phyloP scores from a whole-genome alignment of 106 monocot species.

The Ottelia alismoides region DNA sequence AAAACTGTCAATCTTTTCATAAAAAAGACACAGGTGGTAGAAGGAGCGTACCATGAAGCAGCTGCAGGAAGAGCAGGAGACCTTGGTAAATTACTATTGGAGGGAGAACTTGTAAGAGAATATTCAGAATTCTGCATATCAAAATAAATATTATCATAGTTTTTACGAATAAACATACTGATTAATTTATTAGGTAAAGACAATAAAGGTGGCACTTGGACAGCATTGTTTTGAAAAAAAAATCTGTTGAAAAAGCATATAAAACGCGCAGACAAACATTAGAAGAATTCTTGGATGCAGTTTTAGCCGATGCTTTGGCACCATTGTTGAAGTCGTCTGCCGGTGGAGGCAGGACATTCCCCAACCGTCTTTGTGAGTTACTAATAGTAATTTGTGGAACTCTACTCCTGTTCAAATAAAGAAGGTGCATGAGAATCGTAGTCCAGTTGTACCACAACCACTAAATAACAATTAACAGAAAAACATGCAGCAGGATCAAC shows the following conservation, averaged over 20 bases:
- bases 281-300: constrained; percentile 15
- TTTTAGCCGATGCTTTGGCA: constrained; percentile 17
- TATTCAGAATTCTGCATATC: constrained; percentile 17
- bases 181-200: no score
- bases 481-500: no score
- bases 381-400: constrained; percentile 43
- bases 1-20: not conserved
- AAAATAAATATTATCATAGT: constrained; percentile 6
- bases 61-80: constrained; percentile 42
- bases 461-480: no score
- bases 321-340: constrained; percentile 36
- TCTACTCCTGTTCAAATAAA: constrained; percentile 41
- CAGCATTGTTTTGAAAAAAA: no score
- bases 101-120: constrained; percentile 26
- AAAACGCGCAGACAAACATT: constrained; percentile 45
- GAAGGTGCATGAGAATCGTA: no score
- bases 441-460: no score
- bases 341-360: constrained; percentile 52
- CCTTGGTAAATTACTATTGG: constrained; percentile 13
- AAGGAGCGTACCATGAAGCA: constrained; percentile 48
- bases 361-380: constrained; percentile 40
- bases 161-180: no score
- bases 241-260: no score
- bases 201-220: no score
- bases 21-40: constrained; percentile 4